phyloP scores from a whole-genome alignment of 768 basidiomycete species.

The Amanita exitialis region DNA sequence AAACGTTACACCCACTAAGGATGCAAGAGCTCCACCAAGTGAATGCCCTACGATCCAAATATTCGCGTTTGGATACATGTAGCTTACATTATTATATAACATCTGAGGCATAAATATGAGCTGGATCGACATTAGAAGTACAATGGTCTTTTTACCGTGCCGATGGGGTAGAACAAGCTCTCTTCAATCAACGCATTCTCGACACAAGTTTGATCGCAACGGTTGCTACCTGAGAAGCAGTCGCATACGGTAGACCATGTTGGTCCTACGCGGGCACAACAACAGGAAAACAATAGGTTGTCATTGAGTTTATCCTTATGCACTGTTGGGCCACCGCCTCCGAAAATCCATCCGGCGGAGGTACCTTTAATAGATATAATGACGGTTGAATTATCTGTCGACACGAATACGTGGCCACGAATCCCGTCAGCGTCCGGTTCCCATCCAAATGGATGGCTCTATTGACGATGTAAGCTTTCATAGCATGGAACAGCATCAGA shows the following conservation, averaged over 20 bases:
- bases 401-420: conserved; percentile 87
- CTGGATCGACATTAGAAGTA: not conserved
- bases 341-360: conserved; percentile 57
- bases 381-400: conserved; percentile 74
- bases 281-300: conserved; percentile 93
- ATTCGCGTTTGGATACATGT: conserved; percentile 80
- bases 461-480: not conserved
- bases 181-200: conserved; percentile 73
- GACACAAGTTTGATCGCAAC: conserved; percentile 75
- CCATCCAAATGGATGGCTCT: conserved; percentile 84
- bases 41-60: conserved; percentile 86
- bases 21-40: conserved; percentile 78
- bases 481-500: not conserved
- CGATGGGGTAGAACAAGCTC: conserved; percentile 81
- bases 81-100: conserved; percentile 85
- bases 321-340: conserved; percentile 71
- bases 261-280: conserved; percentile 90
- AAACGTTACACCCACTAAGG: conserved; percentile 81
- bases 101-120: conserved; percentile 38
- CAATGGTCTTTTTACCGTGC: conserved; percentile 45
- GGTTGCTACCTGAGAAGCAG: conserved; percentile 67
- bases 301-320: conserved; percentile 92
- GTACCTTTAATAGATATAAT: conserved; percentile 93
- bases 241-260: conserved; percentile 92
- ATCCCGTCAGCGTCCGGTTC: conserved; percentile 82